Evolutionary conservation across 306 rosid genomes (phyloP), one percentile per base, ranked within the genome.

Genomic region (Adenanthera pavonina): DNA sequence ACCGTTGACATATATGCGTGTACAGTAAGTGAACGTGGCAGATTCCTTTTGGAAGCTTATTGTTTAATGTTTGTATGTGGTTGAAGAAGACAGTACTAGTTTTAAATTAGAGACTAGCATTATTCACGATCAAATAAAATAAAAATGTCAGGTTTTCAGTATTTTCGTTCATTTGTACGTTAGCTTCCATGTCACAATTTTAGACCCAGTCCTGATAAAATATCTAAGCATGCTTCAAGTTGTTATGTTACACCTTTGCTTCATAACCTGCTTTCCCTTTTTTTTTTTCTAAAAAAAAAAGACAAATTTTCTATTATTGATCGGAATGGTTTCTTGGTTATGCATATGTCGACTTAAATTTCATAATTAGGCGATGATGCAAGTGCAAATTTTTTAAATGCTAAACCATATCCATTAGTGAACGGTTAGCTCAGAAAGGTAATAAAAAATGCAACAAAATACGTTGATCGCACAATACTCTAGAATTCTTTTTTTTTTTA

Each of bases 311-410:
- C 14, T 0, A 5, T 16, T 52, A 19, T 9, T 46, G 43, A 51
- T 3, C 5, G 7, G 3, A 14, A 38, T 47, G 49, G 11, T 33
- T 17, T 2, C 25, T 43, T 53, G 68, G 6, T 5, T 15, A 41
- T 52, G 53, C 52, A 59, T 35, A 5, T 34, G 17, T 41, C 41
- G 35, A 38, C 16, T 51, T 80, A 8, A 8, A 64, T 73, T 73
- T 44, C 12, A 74, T 41, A 68, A 82, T 69, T 35, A 51, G 72
- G 61, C 11, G 76, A 10, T 75, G 81, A 76, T 68, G 81, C 47
- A 57, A 76, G 65, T 36, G 5, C 46, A 36, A 34, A 43, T n/a
- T 69, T 62, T 75, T 44, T 53, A 68, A 81, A 57, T 81, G 51
- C 14, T 20, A 43, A 81, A 41, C 44, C 71, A 7, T 75, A 53